Evolutionary conservation across 2,329 filamentous ascomycete species (phyloP).

Genomic region (Penicillium sp.): DNA sequence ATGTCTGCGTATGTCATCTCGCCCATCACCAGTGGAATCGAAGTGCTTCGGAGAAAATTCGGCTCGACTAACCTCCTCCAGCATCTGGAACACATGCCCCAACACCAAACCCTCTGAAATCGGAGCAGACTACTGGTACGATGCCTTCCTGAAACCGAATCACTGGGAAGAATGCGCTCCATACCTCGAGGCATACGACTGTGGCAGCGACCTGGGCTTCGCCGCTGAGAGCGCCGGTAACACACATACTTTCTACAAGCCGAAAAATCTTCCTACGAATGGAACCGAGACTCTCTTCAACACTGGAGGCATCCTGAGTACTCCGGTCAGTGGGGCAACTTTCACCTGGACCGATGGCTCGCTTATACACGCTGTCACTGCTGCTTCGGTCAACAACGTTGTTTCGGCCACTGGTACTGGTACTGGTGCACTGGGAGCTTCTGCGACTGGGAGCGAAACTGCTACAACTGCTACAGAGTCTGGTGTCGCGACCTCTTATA

Average conservation of each 20-base stretch:
- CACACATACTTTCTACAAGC: conserved; percentile 13
- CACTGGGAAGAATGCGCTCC: conserved; percentile 17
- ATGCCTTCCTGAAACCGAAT: neutral
- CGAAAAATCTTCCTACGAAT: conserved; percentile 10
- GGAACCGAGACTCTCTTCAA: conserved; percentile 19
- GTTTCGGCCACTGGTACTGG: conserved; percentile 3
- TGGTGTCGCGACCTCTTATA: neutral
- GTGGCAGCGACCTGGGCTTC: conserved; percentile 15
- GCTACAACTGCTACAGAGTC: conserved; percentile 4
- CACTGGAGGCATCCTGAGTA: conserved; percentile 10
- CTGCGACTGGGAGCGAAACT: neutral
- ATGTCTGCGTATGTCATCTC: conserved; percentile 13
- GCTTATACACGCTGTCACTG: conserved; percentile 8
- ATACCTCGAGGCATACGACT: conserved; percentile 15
- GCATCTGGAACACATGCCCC: conserved; percentile 19
- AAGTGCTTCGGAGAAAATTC: neutral
- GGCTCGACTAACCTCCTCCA: neutral
- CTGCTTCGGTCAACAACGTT: conserved; percentile 2
- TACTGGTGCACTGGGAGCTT: neutral
- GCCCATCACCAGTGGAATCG: neutral
- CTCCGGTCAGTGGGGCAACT: conserved; percentile 16
- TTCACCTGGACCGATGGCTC: conserved; percentile 17
- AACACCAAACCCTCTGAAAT: conserved; percentile 13
- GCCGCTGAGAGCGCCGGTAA: conserved; percentile 10
- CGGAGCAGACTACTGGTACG: conserved; percentile 7